Base-by-base conservation (phyloP, 129 eudicot genomes). In the Calendula officinalis region DNA sequence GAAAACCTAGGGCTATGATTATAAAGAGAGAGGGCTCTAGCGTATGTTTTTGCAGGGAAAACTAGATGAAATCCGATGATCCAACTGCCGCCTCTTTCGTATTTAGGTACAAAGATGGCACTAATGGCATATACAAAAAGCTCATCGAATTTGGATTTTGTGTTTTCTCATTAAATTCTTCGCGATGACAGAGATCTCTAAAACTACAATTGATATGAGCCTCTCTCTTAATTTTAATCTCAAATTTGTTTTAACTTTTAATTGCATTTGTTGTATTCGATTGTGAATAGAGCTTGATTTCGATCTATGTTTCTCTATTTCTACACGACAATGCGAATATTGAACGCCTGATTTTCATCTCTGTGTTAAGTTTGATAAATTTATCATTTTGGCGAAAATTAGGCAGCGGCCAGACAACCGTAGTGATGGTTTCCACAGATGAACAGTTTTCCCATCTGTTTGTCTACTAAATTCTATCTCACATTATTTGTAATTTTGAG, bases 181-280 rank as follows among this genome's bases (percentile, higher is more conserved):
- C 5, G 60, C 71, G 66, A 73, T 73, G 78, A 72, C 77, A 72
- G 77, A 72, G 77, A 72, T 72, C 77, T 72, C 77, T 33, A 63
- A 72, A 72, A 17, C 77, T 72, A 72, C 77, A 72, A 71, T 72
- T 72, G 77, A 64, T 72, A 72, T 72, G 77, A 72, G 77, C 77
- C 70, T 50, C 27, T 47, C 35, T 60, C 35, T 50, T 3, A 1
- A 4, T 16, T 22, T 42, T 37, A 22, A 17, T 50, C 16, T 50
- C 40, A 3, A 13, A n/a, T 0, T 27, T 8, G 0, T 42, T 1
- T 0, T 5, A 4, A 10, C 1, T 12, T n/a, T 11, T 8, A 5
- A 22, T 55, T 37, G 77, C 71, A 63, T 54, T 22, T 35, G 66
- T 63, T 62, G 57, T 72, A 33, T 72, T 53, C 40, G 15, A 35